Conservation (phyloP, 169 alveolate species). For the Plasmodium coatneyi region DNA sequence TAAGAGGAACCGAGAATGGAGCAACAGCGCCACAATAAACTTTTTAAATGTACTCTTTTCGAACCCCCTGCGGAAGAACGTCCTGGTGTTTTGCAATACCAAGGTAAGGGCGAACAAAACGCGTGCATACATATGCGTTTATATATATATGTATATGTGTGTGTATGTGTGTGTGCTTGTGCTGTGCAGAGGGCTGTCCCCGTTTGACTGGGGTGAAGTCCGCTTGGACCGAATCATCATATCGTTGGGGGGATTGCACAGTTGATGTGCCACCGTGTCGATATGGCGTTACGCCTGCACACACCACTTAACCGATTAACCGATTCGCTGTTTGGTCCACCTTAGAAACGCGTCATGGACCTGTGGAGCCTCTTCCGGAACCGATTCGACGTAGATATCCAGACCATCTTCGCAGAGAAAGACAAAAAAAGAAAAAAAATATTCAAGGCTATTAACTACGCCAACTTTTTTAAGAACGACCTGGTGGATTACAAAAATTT, state of each 20-base stretch:
- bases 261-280: too few species aligned
- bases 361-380: conserved; percentile 52
- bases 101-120: conserved; percentile 3
- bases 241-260: too few species aligned
- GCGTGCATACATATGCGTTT: neutral
- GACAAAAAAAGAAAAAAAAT: conserved; percentile 33
- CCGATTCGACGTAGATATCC: conserved; percentile 60
- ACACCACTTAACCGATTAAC: neutral
- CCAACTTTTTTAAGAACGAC: conserved; percentile 58
- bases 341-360: conserved; percentile 47
- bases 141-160: too few species aligned
- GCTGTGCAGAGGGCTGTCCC: neutral
- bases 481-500: conserved; percentile 37
- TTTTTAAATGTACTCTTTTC: conserved; percentile 42
- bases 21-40: conserved; percentile 31
- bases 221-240: neutral
- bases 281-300: too few species aligned
- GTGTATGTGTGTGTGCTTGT: neutral
- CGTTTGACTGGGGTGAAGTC: too few species aligned
- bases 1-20: conserved; percentile 13
- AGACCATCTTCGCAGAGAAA: conserved; percentile 45
- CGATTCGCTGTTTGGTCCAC: neutral
- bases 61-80: conserved; percentile 40
- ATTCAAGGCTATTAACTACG: conserved; percentile 57
- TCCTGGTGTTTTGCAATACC: conserved; percentile 57